Percentiles rank a stretch among this genome's conserved stretches.
These are phyloP conservation scores for Plasmodium gaboni DNA, from an alignment of 169 alveolate genomes.

Conservation along the genomic window DNA sequence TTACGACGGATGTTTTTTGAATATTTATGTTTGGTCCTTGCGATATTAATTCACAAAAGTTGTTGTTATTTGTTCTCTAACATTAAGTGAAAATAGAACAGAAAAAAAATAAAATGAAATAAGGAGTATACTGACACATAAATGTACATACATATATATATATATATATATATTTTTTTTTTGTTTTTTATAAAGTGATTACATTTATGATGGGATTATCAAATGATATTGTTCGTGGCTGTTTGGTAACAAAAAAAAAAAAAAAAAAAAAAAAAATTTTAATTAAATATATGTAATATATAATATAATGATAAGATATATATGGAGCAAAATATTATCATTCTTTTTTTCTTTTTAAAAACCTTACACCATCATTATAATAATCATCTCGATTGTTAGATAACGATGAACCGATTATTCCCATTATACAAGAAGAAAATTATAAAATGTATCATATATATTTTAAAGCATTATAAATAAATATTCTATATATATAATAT, in stretches of 20 bases:
- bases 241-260: slow-evolving; percentile 6
- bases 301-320: background rate
- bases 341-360: slow-evolving; percentile 11
- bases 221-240: slow-evolving; percentile 36
- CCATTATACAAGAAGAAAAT: slow-evolving; percentile 41
- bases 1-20: slow-evolving; percentile 59
- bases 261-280: slow-evolving; percentile 9
- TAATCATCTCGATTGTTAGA: slow-evolving; percentile 23
- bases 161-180: background rate
- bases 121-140: background rate
- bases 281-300: background rate
- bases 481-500: background rate
- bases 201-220: slow-evolving; percentile 17
- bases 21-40: slow-evolving; percentile 73
- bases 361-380: slow-evolving; percentile 18
- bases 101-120: background rate
- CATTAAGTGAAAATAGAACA: background rate
- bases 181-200: background rate
- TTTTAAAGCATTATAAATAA: slow-evolving; percentile 18
- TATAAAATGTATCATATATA: background rate
- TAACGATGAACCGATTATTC: slow-evolving; percentile 52
- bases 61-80: slow-evolving; percentile 27
- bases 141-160: slow-evolving; percentile 1
- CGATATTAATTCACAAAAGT: slow-evolving; percentile 24
- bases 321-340: background rate